Evolutionary conservation across 129 eudicot genomes (phyloP).

Genomic region (Pulicaria dysenterica): DNA sequence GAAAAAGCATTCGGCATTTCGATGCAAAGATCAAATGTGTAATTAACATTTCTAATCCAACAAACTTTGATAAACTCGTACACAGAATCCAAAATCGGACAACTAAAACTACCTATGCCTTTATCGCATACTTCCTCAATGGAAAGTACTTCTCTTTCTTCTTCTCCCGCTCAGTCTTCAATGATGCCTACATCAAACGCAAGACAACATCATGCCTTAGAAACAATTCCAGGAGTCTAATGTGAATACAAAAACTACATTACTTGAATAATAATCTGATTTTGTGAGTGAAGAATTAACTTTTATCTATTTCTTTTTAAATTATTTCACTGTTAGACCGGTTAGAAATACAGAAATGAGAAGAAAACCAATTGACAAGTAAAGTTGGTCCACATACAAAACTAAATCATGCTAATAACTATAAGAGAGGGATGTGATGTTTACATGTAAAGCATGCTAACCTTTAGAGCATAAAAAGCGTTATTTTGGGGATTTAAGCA

Average conservation of each 20-base stretch:
- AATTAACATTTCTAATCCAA: slow-evolving; percentile 10
- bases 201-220: not conserved
- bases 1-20: not conserved
- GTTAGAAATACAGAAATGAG: too few relatives aligned
- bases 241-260: too few relatives aligned
- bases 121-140: slow-evolving; percentile 39
- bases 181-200: slow-evolving; percentile 40
- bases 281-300: too few relatives aligned
- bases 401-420: too few relatives aligned
- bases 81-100: slow-evolving; percentile 15
- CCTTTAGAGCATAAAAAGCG: not conserved
- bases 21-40: slow-evolving; percentile 6
- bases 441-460: too few relatives aligned
- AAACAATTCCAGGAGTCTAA: not conserved
- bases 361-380: too few relatives aligned
- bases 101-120: slow-evolving; percentile 20
- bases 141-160: slow-evolving; percentile 67
- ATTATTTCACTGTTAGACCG: too few relatives aligned
- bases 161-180: slow-evolving; percentile 62
- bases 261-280: too few relatives aligned
- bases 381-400: too few relatives aligned
- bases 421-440: too few relatives aligned
- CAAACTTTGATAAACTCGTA: slow-evolving; percentile 11
- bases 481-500: not conserved
- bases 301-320: too few relatives aligned